Evolutionary conservation across 2,329 filamentous ascomycete genomes (phyloP).

Genomic region (Neonectria punicea): DNA sequence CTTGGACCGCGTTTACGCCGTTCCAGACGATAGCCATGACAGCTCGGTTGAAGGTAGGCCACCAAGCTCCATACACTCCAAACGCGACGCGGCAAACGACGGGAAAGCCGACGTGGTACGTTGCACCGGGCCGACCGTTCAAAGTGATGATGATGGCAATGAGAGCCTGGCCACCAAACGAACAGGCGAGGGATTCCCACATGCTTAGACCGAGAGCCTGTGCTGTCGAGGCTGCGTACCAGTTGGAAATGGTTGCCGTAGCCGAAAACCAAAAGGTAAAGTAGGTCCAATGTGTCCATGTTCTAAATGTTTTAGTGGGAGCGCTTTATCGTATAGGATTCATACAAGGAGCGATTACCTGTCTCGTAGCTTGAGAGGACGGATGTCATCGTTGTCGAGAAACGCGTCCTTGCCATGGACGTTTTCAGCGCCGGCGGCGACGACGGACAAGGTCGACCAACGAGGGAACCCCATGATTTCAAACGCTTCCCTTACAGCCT

Average conservation of each 20-base stretch:
- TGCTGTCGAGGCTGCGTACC: slow-evolving; percentile 52
- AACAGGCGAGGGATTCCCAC: slow-evolving; percentile 59
- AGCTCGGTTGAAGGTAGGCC: slow-evolving; percentile 56
- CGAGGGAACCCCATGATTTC: neutral
- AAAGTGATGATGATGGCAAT: slow-evolving; percentile 54
- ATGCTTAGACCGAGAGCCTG: slow-evolving; percentile 57
- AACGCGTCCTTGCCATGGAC: slow-evolving; percentile 14
- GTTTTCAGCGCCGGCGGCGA: slow-evolving; percentile 6
- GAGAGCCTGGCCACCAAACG: slow-evolving; percentile 54
- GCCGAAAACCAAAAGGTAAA: slow-evolving; percentile 25
- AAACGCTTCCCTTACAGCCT: no score
- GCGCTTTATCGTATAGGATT: no score
- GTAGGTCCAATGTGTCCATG: slow-evolving; percentile 13
- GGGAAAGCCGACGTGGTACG: slow-evolving; percentile 56
- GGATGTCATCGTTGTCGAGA: slow-evolving; percentile 17
- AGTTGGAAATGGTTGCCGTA: slow-evolving; percentile 16
- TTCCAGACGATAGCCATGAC: slow-evolving; percentile 59
- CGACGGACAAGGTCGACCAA: neutral
- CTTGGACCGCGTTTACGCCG: slow-evolving; percentile 52
- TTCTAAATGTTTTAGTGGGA: neutral
- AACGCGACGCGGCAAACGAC: slow-evolving; percentile 55
- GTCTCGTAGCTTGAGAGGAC: slow-evolving; percentile 6
- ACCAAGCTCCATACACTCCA: slow-evolving; percentile 56
- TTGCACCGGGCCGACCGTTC: slow-evolving; percentile 55
- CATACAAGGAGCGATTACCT: neutral